Evolutionary conservation across 176 grass and related monocot genomes (phyloP), one percentile per base, ranked within the genome.

Genomic region (Typha latifolia): DNA sequence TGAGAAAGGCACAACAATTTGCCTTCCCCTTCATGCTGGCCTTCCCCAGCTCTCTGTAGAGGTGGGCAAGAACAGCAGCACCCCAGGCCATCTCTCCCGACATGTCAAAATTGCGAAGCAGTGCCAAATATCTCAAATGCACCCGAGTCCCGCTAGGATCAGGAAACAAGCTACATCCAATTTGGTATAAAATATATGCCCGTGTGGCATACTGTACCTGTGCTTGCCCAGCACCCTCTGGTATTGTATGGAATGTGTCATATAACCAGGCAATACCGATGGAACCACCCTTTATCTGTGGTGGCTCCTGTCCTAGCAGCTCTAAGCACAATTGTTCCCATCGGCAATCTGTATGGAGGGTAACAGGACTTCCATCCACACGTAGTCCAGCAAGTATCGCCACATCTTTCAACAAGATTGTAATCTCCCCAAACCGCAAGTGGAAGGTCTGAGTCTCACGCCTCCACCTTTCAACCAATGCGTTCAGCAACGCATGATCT

Each of bases 11-110:
- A 64, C 76, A 84, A 14, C 75, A 84, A 37, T 84, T 78, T 5
- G 70, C 71, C 62, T 84, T 84, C 27, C 75, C 75, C 65, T 80
- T 80, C 67, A 80, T 71, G 72, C 82, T 80, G 55, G 82, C 77
- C 63, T 84, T 84, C 51, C 82, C 77, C 64, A 76, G 68, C 57
- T 84, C 77, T 76, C 82, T 84, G 26, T 84, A 84, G 21, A 84
- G 77, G 48, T 79, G 66, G 12, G 82, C 75, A 74, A 84, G 76
- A 69, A 61, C 82, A 79, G 76, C 76, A 79, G 82, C 71, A 0
- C 81, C 81, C 81, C 76, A 71, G 16, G 82, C 81, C 71, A 84
- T 79, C 49, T 84, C 71, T 37, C 81, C 82, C 6, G 71, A 74
- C 26, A 77, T 62, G 72, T 84, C 66, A 48, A 84, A 84, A 74